These are phyloP conservation scores for Helenozyma baotianmanensis DNA, from an alignment of 805 yeast genomes.

Conservation along the genomic window DNA sequence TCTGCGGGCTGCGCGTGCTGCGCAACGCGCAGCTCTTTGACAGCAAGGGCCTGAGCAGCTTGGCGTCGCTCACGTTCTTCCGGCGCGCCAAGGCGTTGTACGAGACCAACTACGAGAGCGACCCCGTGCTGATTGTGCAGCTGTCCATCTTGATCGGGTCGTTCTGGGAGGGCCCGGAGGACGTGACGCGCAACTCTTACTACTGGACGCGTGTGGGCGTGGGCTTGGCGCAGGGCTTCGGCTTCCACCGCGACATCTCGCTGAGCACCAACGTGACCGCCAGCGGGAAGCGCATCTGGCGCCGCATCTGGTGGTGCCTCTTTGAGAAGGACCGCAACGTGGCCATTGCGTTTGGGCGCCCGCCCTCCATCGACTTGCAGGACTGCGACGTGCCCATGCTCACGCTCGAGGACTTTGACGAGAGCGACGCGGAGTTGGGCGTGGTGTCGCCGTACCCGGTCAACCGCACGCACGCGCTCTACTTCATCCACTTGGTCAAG, in stretches of 20 bases:
- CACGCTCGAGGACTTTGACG: constrained; percentile 58
- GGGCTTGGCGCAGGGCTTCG: constrained; percentile 69
- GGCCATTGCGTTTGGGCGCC: constrained; percentile 72
- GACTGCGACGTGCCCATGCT: constrained; percentile 79
- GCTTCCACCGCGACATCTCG: constrained; percentile 60
- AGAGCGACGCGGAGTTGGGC: constrained; percentile 40
- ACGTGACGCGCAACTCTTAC: constrained; percentile 58
- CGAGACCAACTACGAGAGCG: constrained; percentile 65
- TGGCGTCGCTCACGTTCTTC: constrained; percentile 51
- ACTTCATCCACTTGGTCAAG: constrained; percentile 59
- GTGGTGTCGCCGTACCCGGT: constrained; percentile 40
- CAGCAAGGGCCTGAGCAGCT: constrained; percentile 46
- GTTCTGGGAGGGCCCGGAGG: constrained; percentile 73
- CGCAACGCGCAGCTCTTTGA: constrained; percentile 49
- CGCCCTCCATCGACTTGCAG: constrained; percentile 59
- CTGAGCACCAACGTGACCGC: constrained; percentile 36
- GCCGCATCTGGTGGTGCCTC: constrained; percentile 74
- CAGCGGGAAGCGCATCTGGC: constrained; percentile 46
- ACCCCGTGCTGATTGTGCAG: constrained; percentile 58
- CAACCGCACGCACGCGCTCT: constrained; percentile 46
- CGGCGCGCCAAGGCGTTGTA: constrained; percentile 71
- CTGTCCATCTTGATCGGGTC: constrained; percentile 58
- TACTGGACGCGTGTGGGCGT: constrained; percentile 71
- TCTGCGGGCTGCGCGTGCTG: constrained; percentile 64
- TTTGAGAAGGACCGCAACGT: constrained; percentile 66